These are phyloP conservation scores for Diutina scorzettiae DNA, from an alignment of 1,139 yeast genomes.

Conservation along the genomic window DNA sequence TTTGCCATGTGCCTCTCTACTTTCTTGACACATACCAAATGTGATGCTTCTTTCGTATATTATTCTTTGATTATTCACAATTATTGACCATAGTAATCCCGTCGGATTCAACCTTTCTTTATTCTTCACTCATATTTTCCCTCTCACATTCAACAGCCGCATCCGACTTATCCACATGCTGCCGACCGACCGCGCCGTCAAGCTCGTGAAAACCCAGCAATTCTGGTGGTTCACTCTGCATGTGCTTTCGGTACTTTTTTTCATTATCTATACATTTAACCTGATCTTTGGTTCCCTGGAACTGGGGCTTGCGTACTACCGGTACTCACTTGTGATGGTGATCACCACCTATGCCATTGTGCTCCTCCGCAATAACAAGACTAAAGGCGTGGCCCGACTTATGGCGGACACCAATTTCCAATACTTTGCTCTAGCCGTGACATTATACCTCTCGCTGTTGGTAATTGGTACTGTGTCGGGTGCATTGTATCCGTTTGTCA, in stretches of 20 bases:
- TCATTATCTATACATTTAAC: not conserved
- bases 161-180: not conserved
- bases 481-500: not conserved
- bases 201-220: constrained; percentile 1
- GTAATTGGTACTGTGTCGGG: not conserved
- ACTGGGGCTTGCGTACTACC: not conserved
- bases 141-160: too few species aligned
- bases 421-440: not conserved
- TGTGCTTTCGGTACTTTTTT: not conserved
- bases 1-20: too few species aligned
- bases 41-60: too few species aligned
- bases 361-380: not conserved
- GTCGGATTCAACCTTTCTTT: too few species aligned
- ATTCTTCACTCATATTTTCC: too few species aligned
- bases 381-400: not conserved
- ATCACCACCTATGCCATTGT: constrained; percentile 3
- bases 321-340: constrained; percentile 2
- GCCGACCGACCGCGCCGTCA: not conserved
- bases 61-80: too few species aligned
- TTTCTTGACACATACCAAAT: too few species aligned
- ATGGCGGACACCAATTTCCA: not conserved
- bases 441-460: not conserved
- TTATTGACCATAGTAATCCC: too few species aligned
- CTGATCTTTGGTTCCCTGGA: not conserved
- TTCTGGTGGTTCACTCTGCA: constrained; percentile 6